Base-by-base conservation (phyloP, 2,329 filamentous ascomycete species). In the Piedraia hortae region DNA sequence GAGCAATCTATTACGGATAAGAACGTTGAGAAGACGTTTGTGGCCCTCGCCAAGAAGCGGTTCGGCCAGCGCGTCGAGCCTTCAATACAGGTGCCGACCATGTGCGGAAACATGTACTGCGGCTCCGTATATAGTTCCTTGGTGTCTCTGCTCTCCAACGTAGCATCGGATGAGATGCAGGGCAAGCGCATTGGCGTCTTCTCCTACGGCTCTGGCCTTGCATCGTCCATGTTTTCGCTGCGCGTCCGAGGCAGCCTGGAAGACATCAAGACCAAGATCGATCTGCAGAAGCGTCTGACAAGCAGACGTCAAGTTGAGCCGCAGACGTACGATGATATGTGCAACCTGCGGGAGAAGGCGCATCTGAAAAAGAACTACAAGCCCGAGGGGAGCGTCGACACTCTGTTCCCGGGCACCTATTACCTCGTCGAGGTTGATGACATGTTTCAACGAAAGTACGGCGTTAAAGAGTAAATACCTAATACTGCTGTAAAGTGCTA, bases 91-190 rank as follows among this genome's bases (percentile, higher is more conserved):
- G 48, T 55, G 12, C 53, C 53, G 5, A 56, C 53, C 31, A 47
- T 49, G 44, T 56, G 53, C 43, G 53, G 53, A 24, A 57, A 57
- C 49, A 57, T 57, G 53, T 57, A 57, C 48, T 53, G 47, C 30
- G 53, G 48, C 14, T 53, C 49, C 27, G 52, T 57, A 23, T 57
- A 55, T 42, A 47, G 44, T 26, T 53, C 50, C 31, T 44, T 57
- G 26, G 44, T 45, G 35, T 52, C 50, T 22, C 36, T 57, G 26
- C 30, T 57, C 26, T 34, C 44, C 38, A 55, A 55, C 34, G 35
- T 54, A 18, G 37, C 41, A 33, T 48, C 43, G 31, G 41, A 46
- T 22, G 42, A 46, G 10, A 35, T 53, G n/a, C 44, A 49, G 33
- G 53, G 50, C 39, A 56, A 54, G 47, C 48, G 51, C 24, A 39